Percentiles rank a stretch among this genome's conserved stretches.
Conservation (phyloP, 2,329 filamentous ascomycete genomes). For the Cladosporium sp. region DNA sequence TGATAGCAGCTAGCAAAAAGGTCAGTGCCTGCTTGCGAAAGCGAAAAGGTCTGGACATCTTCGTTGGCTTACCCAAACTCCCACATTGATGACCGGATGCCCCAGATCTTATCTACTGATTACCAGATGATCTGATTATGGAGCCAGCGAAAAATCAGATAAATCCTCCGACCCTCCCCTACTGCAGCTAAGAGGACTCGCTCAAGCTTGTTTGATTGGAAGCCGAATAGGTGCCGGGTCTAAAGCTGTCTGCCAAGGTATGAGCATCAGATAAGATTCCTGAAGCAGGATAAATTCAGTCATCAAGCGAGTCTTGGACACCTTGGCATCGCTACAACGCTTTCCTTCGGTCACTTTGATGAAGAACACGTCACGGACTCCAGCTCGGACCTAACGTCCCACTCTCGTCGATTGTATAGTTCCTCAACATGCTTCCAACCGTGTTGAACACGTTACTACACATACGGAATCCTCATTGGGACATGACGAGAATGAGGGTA, state of each 20-base stretch:
- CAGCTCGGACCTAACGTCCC: background rate
- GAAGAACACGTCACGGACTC: background rate
- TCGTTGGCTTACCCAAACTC: background rate
- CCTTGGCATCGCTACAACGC: background rate
- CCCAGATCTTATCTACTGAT: conserved; percentile 9
- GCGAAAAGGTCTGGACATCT: background rate
- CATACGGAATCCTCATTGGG: too few species aligned
- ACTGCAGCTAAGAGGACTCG: background rate
- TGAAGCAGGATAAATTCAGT: background rate
- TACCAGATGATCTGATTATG: conserved; percentile 4
- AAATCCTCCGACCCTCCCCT: background rate
- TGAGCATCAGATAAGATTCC: conserved; percentile 8
- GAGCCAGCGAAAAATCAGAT: background rate
- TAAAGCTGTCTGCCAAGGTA: background rate
- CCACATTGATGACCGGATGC: background rate
- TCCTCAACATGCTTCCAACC: background rate
- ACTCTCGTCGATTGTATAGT: background rate
- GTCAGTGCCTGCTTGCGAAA: background rate
- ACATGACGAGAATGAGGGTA: too few species aligned
- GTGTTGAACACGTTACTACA: too few species aligned
- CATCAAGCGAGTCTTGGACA: background rate
- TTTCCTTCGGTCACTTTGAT: background rate
- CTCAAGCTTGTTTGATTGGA: background rate
- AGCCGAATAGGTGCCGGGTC: background rate
- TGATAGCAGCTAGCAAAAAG: background rate